A percentile compares a stretch with the other conserved stretches of the same genome.
phyloP scores from a whole-genome alignment of 2,329 filamentous ascomycete species.

The Scedosporium dehoogii region DNA sequence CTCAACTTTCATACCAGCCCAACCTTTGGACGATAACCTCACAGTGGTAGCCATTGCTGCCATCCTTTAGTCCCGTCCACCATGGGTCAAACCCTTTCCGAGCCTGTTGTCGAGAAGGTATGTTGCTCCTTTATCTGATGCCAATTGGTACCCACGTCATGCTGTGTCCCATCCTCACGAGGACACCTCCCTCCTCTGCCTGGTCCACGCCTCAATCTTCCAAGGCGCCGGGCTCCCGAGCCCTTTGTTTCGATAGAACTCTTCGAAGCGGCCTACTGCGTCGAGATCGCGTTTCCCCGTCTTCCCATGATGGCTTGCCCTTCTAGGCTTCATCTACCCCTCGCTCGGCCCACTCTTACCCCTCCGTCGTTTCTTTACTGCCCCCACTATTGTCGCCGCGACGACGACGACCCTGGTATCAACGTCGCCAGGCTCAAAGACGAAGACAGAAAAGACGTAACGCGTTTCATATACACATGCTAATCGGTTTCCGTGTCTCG shows the following conservation, averaged over 20 bases:
- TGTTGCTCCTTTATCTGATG: slow-evolving; percentile 20
- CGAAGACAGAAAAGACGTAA: background rate
- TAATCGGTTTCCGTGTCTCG: background rate
- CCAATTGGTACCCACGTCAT: background rate
- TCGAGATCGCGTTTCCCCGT: background rate
- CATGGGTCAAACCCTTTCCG: slow-evolving; percentile 99
- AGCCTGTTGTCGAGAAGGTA: slow-evolving; percentile 99
- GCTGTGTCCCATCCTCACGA: background rate
- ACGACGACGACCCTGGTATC: background rate
- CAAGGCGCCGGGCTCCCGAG: background rate
- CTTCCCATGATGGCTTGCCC: background rate
- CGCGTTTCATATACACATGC: background rate
- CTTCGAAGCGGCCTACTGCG: background rate
- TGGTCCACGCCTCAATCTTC: background rate
- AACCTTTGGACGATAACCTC: slow-evolving; percentile 5
- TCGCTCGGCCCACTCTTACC: background rate
- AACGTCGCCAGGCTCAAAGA: slow-evolving; percentile 2
- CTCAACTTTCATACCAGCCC: slow-evolving; percentile 7
- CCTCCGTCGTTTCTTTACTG: background rate
- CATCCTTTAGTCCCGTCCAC: slow-evolving; percentile 21
- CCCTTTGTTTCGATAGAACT: background rate
- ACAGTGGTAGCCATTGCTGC: slow-evolving; percentile 15
- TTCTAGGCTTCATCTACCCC: background rate
- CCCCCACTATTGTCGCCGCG: background rate
- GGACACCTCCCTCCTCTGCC: background rate